Conservation (phyloP, 2,329 filamentous ascomycete species). For the Colletotrichum noveboracense region DNA sequence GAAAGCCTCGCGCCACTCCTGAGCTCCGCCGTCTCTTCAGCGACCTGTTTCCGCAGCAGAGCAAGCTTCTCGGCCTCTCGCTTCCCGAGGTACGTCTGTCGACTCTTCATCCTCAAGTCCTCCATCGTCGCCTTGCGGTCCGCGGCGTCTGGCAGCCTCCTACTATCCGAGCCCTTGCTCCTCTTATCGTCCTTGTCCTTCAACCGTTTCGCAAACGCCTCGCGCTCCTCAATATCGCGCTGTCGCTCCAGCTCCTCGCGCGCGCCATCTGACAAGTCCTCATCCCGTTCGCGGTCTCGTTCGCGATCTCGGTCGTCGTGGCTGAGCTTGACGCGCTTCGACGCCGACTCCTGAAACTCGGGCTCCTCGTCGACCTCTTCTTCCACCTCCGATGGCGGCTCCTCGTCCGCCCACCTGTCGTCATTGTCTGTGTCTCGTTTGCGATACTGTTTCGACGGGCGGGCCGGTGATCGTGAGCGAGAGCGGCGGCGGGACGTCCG, state of each 20-base stretch:
- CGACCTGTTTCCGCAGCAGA: slow-evolving; percentile 87
- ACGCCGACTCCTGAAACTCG: slow-evolving; percentile 71
- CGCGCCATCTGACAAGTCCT: slow-evolving; percentile 64
- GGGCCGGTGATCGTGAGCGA: slow-evolving; percentile 39
- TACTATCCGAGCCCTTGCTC: slow-evolving; percentile 65
- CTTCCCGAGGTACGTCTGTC: slow-evolving; percentile 94
- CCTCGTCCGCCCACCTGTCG: slow-evolving; percentile 84
- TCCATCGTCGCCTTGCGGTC: slow-evolving; percentile 75
- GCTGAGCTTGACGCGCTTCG: slow-evolving; percentile 71
- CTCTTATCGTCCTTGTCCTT: slow-evolving; percentile 73
- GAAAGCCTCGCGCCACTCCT: slow-evolving; percentile 77
- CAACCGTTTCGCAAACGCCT: slow-evolving; percentile 80
- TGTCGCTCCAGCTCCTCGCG: slow-evolving; percentile 62
- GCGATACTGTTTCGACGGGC: slow-evolving; percentile 47
- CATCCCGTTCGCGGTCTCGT: slow-evolving; percentile 27
- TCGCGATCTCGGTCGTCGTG: slow-evolving; percentile 52
- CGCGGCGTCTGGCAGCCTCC: slow-evolving; percentile 65
- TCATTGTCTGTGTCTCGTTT: slow-evolving; percentile 53
- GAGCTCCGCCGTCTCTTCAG: slow-evolving; percentile 84
- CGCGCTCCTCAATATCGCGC: slow-evolving; percentile 75
- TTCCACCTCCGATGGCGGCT: slow-evolving; percentile 51
- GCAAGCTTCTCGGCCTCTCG: slow-evolving; percentile 85
- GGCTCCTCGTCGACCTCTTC: slow-evolving; percentile 50
- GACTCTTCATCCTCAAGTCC: slow-evolving; percentile 81
- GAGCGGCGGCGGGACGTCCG: slow-evolving; percentile 26